Conservation (phyloP, 106 monocot genomes). For the Chionographis japonica region DNA sequence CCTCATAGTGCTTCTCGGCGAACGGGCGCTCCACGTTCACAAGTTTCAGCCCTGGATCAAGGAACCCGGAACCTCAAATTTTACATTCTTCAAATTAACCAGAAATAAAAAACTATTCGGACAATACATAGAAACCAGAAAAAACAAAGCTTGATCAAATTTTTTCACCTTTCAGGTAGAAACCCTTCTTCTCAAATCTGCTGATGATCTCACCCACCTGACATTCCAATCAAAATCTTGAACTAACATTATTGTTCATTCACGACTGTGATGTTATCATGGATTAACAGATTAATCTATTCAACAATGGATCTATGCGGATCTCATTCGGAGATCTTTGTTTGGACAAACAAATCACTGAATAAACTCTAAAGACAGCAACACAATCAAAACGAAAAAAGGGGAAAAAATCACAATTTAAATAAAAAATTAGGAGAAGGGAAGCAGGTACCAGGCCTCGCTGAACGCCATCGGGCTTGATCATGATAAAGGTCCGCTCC, state of each 20-base stretch:
- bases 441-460: conserved; percentile 57
- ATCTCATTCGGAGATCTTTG: too few relatives aligned
- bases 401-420: background rate
- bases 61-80: background rate
- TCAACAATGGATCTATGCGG: background rate
- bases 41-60: conserved; percentile 64
- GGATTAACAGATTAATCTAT: background rate
- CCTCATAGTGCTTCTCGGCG: conserved; percentile 95
- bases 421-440: background rate
- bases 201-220: conserved; percentile 82
- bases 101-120: background rate
- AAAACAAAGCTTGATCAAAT: background rate
- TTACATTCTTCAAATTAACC: background rate
- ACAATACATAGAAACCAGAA: background rate
- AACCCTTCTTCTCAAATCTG: conserved; percentile 95
- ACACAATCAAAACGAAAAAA: background rate
- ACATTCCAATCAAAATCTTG: background rate
- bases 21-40: conserved; percentile 70
- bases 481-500: conserved; percentile 94
- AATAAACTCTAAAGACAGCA: background rate
- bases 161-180: conserved; percentile 69
- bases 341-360: too few relatives aligned
- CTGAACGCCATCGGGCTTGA: conserved; percentile 97
- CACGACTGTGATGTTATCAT: too few relatives aligned
- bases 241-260: too few relatives aligned